These are phyloP conservation scores for Lentinula novae-zelandiae DNA, from an alignment of 1,284 basidiomycete species.

Conservation along the genomic window DNA sequence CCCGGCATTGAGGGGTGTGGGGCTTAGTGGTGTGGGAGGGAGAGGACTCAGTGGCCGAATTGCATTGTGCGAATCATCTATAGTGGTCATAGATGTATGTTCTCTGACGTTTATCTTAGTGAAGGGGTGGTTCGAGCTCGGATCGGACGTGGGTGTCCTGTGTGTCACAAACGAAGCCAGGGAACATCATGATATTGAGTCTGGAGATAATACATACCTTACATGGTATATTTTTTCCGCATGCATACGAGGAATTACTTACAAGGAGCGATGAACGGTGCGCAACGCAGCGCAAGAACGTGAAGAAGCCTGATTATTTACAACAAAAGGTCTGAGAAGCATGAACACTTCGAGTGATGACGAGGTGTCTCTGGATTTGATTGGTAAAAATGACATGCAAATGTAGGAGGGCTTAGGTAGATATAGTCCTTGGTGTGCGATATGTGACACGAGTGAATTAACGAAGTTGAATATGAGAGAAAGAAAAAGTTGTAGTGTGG, in stretches of 20 bases:
- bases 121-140: constrained; percentile 68
- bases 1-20: constrained; percentile 38
- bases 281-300: no score
- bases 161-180: constrained; percentile 61
- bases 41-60: constrained; percentile 63
- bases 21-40: constrained; percentile 35
- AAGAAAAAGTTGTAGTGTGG: background rate
- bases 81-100: background rate
- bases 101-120: constrained; percentile 30
- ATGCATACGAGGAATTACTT: no score
- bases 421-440: background rate
- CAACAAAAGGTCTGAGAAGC: background rate
- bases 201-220: background rate
- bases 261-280: no score
- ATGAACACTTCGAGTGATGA: background rate
- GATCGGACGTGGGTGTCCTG: constrained; percentile 69
- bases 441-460: background rate
- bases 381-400: background rate
- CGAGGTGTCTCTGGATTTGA: background rate
- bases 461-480: background rate
- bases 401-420: background rate
- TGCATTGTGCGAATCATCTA: constrained; percentile 57
- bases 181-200: constrained; percentile 22
- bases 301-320: background rate
- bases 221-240: no score